A percentile compares a stretch with the other conserved stretches of the same genome.
Evolutionary conservation across 345 rosid genomes (phyloP).

Genomic region (Anastatica hierochuntica): DNA sequence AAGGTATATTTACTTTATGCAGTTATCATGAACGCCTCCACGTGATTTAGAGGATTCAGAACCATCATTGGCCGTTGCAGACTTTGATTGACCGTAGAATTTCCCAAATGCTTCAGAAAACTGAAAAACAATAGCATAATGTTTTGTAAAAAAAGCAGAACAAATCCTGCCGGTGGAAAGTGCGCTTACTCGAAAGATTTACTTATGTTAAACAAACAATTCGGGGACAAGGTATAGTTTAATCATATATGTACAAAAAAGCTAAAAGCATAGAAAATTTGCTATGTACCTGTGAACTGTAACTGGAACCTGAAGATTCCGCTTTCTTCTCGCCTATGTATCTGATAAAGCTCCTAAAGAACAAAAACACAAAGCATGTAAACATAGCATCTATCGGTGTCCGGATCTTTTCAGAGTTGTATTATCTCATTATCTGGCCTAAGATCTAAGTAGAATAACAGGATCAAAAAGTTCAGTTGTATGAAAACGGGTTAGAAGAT

Average conservation of each 20-base stretch:
- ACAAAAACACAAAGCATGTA: conserved; percentile 9
- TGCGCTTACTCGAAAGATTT: no score
- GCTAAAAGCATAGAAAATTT: not conserved
- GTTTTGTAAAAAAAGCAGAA: not conserved
- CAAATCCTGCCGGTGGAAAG: no score
- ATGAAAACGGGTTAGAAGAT: not conserved
- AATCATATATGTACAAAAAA: not conserved
- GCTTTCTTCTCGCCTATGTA: conserved; percentile 78
- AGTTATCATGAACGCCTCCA: conserved; percentile 75
- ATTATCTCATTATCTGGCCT: no score
- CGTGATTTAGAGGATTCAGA: conserved; percentile 47
- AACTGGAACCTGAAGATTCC: conserved; percentile 54
- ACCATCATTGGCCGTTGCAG: conserved; percentile 49
- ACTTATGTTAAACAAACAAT: no score
- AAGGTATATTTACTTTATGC: conserved; percentile 54
- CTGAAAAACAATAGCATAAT: conserved; percentile 28
- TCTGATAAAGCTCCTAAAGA: conserved; percentile 68
- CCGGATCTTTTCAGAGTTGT: not conserved
- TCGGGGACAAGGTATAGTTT: not conserved
- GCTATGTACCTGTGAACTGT: conserved; percentile 71
- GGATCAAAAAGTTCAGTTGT: not conserved
- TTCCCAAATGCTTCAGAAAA: conserved; percentile 94
- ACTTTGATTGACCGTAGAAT: conserved; percentile 77
- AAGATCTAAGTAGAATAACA: no score
- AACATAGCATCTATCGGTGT: no score